Base-by-base conservation (phyloP, 164 flowering plant genomes). In the Aristolochia californica region DNA sequence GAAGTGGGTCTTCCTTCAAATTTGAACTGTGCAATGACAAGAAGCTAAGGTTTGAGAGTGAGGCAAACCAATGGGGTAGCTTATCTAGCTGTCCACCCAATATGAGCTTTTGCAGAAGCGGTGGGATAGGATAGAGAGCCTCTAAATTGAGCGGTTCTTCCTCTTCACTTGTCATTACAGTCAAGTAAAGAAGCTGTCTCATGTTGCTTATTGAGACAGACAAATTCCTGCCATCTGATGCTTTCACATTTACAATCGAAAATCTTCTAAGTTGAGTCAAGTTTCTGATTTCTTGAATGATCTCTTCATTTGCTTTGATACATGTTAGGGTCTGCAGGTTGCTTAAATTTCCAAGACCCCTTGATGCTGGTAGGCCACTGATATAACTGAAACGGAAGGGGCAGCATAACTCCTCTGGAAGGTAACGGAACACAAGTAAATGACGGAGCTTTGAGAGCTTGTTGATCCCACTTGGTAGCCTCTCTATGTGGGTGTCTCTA, bases 361-460 rank as follows among this genome's bases (percentile, higher is more conserved):
- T 34, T 2, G 67, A 52, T 3, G 26, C 47, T 13, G 17, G 17
- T 4, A 40, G 21, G 22, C 28, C 45, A 2, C 2, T 13, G 12
- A 13, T 28, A 53, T 13, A 2, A 20, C 23, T 38, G 52, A 28
- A 28, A 28, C 7, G 34, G 34, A 28, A 28, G 0, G 9, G 52
- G 9, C 55, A 14, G 20, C 17, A 17, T 10, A 48, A 17, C 34
- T 14, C 16, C 13, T 16, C 8, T 0, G 15, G 24, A 21, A 24
- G 23, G 10, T 40, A 13, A 20, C 15, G 28, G 12, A 15, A 21
- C 2, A 17, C 38, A 5, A 18, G n/a, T 18, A 68, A 51, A 43
- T 59, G 60, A 1, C 66, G 56, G 20, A 68, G 22, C 1, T 59
- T 53, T 4, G 34, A 27, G 7, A 67, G 49, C 50, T 57, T 67